These are phyloP conservation scores for Alternaria triticina DNA, from an alignment of 2,329 filamentous ascomycete genomes.

Conservation along the genomic window DNA sequence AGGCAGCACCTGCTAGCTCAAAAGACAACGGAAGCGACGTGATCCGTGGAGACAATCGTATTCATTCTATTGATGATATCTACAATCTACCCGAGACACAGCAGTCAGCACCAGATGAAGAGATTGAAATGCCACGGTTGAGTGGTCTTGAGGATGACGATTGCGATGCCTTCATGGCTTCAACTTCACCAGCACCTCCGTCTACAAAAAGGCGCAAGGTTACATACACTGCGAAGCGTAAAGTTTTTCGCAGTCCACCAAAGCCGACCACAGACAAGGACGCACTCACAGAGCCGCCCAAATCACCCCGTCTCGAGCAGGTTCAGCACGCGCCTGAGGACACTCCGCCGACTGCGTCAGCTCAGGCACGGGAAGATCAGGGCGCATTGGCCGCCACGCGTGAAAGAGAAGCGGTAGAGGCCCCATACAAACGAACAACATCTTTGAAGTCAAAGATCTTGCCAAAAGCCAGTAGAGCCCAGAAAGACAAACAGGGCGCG, in stretches of 20 bases:
- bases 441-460: constrained; percentile 31
- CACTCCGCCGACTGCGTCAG: constrained; percentile 27
- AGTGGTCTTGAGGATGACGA: constrained; percentile 44
- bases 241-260: constrained; percentile 22
- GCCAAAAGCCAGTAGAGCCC: constrained; percentile 19
- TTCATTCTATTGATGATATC: constrained; percentile 46
- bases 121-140: constrained; percentile 41
- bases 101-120: constrained; percentile 37
- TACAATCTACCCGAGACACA: constrained; percentile 45
- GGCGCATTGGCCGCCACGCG: constrained; percentile 41
- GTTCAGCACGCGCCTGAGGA: constrained; percentile 28
- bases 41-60: constrained; percentile 12
- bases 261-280: constrained; percentile 19
- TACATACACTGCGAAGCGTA: constrained; percentile 30
- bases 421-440: constrained; percentile 24
- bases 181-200: constrained; percentile 30
- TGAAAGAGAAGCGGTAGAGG: constrained; percentile 23
- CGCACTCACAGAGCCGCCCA: constrained; percentile 14
- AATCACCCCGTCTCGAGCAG: constrained; percentile 20
- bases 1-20: constrained; percentile 13
- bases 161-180: constrained; percentile 35
- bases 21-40: constrained; percentile 24
- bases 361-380: constrained; percentile 41
- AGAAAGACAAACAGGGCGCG: constrained; percentile 30
- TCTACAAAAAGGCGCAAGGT: constrained; percentile 42